phyloP scores from a whole-genome alignment of 2,329 filamentous ascomycete species.

The Colletotrichum sp. region DNA sequence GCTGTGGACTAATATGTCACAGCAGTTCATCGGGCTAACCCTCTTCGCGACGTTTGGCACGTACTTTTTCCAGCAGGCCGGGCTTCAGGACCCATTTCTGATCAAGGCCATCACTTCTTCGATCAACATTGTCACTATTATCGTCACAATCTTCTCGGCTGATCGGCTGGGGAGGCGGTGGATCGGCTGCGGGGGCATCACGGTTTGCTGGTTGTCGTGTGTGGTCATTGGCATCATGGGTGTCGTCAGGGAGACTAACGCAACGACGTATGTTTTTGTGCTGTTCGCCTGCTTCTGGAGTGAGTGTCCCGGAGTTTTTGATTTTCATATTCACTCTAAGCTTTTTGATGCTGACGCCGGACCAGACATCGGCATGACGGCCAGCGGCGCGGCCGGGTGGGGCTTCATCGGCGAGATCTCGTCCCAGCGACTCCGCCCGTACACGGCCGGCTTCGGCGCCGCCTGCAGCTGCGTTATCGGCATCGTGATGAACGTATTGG shows the following conservation, averaged over 20 bases:
- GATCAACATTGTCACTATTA: conserved; percentile 24
- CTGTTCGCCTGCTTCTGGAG: conserved; percentile 23
- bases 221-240: conserved; percentile 17
- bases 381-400: conserved; percentile 32
- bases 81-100: conserved; percentile 26
- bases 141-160: conserved; percentile 19
- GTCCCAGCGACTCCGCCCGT: conserved; percentile 34
- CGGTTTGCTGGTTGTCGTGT: conserved; percentile 17
- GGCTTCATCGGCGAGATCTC: conserved; percentile 39
- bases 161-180: conserved; percentile 20
- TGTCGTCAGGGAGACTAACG: background rate
- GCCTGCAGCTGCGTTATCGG: conserved; percentile 26
- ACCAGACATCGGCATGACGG: conserved; percentile 27
- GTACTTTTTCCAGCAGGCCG: conserved; percentile 40
- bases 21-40: conserved; percentile 25
- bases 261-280: conserved; percentile 11
- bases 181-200: conserved; percentile 18
- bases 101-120: conserved; percentile 25
- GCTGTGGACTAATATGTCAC: conserved; percentile 27
- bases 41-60: conserved; percentile 26
- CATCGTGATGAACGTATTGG: conserved; percentile 25
- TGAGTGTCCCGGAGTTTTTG: background rate
- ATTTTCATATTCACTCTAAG: accelerated
- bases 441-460: conserved; percentile 34
- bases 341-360: background rate